These are phyloP conservation scores for Leishmania turanica DNA, from an alignment of 208 protist genomes.

Conservation along the genomic window DNA sequence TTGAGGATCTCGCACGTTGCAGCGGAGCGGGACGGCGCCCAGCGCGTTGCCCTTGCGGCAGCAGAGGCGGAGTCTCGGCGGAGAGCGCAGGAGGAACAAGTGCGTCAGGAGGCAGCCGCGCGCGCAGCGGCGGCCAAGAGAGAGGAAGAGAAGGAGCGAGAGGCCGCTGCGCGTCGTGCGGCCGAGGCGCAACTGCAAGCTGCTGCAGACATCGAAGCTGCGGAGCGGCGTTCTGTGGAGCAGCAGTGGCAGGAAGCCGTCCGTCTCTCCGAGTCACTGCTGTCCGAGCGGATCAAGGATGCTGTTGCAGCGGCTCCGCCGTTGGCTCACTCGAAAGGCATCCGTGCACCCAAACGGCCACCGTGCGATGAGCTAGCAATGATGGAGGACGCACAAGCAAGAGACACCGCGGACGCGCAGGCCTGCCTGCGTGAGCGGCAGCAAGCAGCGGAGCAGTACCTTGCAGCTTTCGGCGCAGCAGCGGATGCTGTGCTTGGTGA, in stretches of 20 bases:
- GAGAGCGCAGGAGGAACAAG: background rate
- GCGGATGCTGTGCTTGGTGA: background rate
- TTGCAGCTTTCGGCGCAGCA: background rate
- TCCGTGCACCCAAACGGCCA: background rate
- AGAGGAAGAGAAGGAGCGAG: background rate
- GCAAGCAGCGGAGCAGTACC: background rate
- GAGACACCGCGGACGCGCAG: background rate
- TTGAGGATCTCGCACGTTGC: background rate
- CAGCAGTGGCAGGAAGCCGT: slow-evolving; percentile 2
- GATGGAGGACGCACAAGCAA: slow-evolving; percentile 1
- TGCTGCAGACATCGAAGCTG: background rate
- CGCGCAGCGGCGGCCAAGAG: background rate
- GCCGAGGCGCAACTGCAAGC: background rate
- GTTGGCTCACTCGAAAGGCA: background rate
- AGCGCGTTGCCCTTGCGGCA: background rate
- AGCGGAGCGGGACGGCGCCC: background rate
- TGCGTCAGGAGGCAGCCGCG: slow-evolving; percentile 3
- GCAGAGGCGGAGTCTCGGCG: background rate
- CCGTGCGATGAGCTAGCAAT: background rate
- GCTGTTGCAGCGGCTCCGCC: background rate
- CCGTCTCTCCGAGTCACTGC: slow-evolving; percentile 1
- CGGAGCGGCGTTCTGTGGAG: background rate
- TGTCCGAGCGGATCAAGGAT: background rate
- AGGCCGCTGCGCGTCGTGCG: background rate
- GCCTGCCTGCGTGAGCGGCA: background rate